Conservation (phyloP, 2,329 filamentous ascomycete species). For the Trichoderma oligosporum region DNA sequence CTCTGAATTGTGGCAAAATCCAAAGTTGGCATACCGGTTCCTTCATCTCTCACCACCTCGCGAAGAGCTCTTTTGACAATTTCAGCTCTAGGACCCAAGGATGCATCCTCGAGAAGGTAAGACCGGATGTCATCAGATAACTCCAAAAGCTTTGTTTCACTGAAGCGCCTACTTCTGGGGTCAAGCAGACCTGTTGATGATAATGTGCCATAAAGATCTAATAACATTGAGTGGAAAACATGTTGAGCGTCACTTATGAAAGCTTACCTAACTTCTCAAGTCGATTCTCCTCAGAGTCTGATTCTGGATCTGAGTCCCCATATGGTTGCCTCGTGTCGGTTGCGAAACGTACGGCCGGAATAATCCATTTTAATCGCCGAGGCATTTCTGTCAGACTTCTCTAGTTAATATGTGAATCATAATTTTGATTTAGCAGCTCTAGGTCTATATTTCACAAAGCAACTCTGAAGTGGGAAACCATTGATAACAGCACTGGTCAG, state of each 20-base stretch:
- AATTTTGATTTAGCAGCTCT: neutral
- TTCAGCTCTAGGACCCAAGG: conserved; percentile 33
- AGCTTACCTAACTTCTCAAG: neutral
- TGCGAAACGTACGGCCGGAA: neutral
- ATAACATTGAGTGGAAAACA: neutral
- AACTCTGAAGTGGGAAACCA: neutral
- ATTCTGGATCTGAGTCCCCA: neutral
- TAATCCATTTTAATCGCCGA: neutral
- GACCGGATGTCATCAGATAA: conserved; percentile 43
- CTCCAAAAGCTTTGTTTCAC: conserved; percentile 30
- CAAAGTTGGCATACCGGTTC: conserved; percentile 31
- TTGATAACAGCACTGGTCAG: neutral
- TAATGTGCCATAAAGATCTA: conserved; percentile 6
- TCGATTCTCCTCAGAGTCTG: neutral
- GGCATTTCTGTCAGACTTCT: neutral
- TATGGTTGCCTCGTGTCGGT: neutral
- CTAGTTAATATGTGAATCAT: neutral
- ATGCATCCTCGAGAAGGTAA: conserved; percentile 32
- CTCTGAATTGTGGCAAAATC: conserved; percentile 39
- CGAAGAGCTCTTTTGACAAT: conserved; percentile 40
- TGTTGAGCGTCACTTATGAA: neutral
- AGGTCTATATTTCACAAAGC: neutral
- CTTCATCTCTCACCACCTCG: conserved; percentile 39
- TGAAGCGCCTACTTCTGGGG: neutral
- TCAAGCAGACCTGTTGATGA: neutral